Percentiles rank a stretch among this genome's conserved stretches.
phyloP scores from a whole-genome alignment of 139 green algal species.

The Coccomyxa sp. region DNA sequence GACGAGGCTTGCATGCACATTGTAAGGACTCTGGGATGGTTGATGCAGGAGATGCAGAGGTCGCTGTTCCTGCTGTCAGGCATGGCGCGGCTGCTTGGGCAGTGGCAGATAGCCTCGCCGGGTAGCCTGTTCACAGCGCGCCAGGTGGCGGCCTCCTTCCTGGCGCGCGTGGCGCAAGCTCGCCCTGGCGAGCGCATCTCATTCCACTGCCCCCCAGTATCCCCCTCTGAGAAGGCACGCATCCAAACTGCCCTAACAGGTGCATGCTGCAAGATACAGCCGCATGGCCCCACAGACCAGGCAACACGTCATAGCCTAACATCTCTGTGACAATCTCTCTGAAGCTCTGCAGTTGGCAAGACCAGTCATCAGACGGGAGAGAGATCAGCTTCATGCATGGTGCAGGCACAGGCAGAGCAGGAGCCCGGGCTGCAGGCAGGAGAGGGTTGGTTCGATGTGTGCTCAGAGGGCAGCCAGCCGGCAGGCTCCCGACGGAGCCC shows the following conservation, averaged over 20 bases:
- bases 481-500: neutral
- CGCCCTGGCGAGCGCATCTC: neutral
- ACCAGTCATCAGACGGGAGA: too few species aligned
- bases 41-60: constrained; percentile 20
- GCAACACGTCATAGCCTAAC: too few species aligned
- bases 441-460: neutral
- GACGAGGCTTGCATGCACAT: neutral
- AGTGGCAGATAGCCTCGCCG: constrained; percentile 28
- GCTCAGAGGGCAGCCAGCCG: neutral
- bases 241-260: too few species aligned
- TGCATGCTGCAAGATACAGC: too few species aligned
- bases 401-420: neutral
- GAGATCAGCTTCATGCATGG: neutral
- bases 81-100: constrained; percentile 15
- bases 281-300: too few species aligned
- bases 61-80: constrained; percentile 25
- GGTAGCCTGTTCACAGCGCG: constrained; percentile 17
- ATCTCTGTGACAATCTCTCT: too few species aligned
- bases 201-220: constrained; percentile 11
- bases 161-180: constrained; percentile 11
- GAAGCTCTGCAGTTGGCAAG: too few species aligned
- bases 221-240: constrained; percentile 9
- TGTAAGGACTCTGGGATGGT: neutral
- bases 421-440: neutral
- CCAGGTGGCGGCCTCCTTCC: constrained; percentile 25